Evolutionary conservation across 495 filamentous ascomycete genomes (phyloP).

Genomic region (Elasticomyces elasticus): DNA sequence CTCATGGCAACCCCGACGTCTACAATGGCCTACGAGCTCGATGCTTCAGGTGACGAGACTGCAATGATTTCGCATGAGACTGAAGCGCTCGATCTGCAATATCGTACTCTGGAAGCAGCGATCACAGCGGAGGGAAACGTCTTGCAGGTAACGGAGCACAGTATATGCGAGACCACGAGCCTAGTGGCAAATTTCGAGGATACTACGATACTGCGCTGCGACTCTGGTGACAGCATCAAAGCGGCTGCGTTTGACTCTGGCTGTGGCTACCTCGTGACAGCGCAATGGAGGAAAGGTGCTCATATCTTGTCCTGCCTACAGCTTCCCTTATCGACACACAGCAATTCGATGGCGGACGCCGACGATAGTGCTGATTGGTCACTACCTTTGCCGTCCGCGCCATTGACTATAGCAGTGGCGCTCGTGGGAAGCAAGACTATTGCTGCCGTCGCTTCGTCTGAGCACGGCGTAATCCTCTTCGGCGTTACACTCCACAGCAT

Average conservation of each 20-base stretch:
- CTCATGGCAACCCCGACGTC: constrained; percentile 13
- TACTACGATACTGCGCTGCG: not conserved
- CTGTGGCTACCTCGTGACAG: not conserved
- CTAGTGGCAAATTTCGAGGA: constrained; percentile 11
- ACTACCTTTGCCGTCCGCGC: not conserved
- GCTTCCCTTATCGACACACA: not conserved
- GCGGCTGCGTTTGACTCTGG: constrained; percentile 6
- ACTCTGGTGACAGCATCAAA: not conserved
- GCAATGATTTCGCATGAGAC: constrained; percentile 9
- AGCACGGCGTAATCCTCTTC: not conserved
- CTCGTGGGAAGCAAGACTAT: not conserved
- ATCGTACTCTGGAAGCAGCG: constrained; percentile 24
- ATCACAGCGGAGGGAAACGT: not conserved
- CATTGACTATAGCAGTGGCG: not conserved
- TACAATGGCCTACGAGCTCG: constrained; percentile 6
- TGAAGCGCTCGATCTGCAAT: constrained; percentile 11
- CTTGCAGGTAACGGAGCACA: constrained; percentile 25
- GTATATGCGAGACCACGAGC: constrained; percentile 3
- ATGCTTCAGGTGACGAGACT: constrained; percentile 7
- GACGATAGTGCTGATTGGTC: not conserved
- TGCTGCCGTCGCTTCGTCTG: not conserved
- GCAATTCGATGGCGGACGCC: not conserved
- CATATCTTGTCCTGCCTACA: not conserved
- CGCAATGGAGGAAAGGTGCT: not conserved
- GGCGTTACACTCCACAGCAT: not conserved